phyloP scores from a whole-genome alignment of 805 yeast genomes.

The Teunomyces cretensis region DNA sequence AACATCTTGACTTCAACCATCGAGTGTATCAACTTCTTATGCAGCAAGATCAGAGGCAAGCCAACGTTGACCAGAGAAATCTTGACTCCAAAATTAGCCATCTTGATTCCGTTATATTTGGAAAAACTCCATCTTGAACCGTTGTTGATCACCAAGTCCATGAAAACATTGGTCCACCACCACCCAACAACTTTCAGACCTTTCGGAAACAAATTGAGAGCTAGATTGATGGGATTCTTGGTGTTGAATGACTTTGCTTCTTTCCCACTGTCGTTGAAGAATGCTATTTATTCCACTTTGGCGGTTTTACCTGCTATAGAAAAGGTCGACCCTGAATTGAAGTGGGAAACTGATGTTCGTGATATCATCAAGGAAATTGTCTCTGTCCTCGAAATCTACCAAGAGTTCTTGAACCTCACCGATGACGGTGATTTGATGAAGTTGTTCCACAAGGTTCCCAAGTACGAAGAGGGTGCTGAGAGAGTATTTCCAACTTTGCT shows the following conservation, averaged over 20 bases:
- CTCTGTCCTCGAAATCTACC: slow-evolving; percentile 56
- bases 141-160: slow-evolving; percentile 32
- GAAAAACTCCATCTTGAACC: slow-evolving; percentile 35
- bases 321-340: slow-evolving; percentile 46
- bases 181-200: slow-evolving; percentile 85
- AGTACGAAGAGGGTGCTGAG: slow-evolving; percentile 9
- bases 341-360: slow-evolving; percentile 48
- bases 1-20: slow-evolving; percentile 36
- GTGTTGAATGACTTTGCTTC: slow-evolving; percentile 34
- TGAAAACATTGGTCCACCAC: slow-evolving; percentile 42
- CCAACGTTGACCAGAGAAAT: slow-evolving; percentile 82
- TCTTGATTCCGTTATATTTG: slow-evolving; percentile 55
- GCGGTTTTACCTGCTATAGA: slow-evolving; percentile 60
- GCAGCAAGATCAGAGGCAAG: slow-evolving; percentile 65
- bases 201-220: slow-evolving; percentile 61
- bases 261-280: slow-evolving; percentile 41
- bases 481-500: slow-evolving; percentile 28
- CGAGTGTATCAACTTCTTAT: slow-evolving; percentile 41
- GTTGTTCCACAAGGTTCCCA: slow-evolving; percentile 37
- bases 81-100: slow-evolving; percentile 74
- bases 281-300: slow-evolving; percentile 45
- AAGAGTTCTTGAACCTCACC: slow-evolving; percentile 54
- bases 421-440: slow-evolving; percentile 52
- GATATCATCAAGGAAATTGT: slow-evolving; percentile 52
- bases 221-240: slow-evolving; percentile 36